Percentiles rank a stretch among this genome's conserved stretches.
Evolutionary conservation across 257 asterid species (phyloP).

Genomic region (Jasminum sambac): DNA sequence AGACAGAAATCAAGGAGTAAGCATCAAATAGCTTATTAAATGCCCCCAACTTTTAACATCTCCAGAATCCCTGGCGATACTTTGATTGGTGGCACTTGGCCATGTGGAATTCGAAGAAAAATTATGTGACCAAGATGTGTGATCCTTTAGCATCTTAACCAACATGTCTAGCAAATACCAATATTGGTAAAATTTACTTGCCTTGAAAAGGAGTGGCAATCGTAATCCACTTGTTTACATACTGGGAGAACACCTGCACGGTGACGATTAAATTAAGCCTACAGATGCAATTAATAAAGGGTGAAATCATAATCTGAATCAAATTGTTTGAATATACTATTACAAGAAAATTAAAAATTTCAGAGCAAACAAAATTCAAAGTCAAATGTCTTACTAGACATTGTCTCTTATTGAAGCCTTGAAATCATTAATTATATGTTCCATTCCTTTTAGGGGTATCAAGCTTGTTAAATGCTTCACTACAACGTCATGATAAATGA

Average conservation of each 20-base stretch:
- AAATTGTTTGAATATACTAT: constrained; percentile 10
- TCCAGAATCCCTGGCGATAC: not conserved
- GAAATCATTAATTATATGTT: not conserved
- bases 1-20: not conserved
- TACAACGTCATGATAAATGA: not conserved
- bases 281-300: constrained; percentile 4
- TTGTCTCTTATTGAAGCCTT: not conserved
- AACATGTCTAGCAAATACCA: constrained; percentile 4
- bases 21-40: not conserved
- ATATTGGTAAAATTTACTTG: constrained; percentile 18
- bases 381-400: not conserved
- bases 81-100: not conserved
- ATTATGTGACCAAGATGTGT: not conserved
- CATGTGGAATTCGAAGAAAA: not conserved
- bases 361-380: not conserved
- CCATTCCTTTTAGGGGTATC: not conserved
- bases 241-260: constrained; percentile 67
- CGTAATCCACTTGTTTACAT: constrained; percentile 78
- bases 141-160: not conserved
- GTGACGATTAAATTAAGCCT: constrained; percentile 29
- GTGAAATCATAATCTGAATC: constrained; percentile 1
- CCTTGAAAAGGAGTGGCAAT: constrained; percentile 93
- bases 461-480: not conserved
- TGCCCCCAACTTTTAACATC: not conserved
- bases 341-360: constrained; percentile 5